Evolutionary conservation across 441 rosid genomes (phyloP).

Genomic region (Mallotus repandus): DNA sequence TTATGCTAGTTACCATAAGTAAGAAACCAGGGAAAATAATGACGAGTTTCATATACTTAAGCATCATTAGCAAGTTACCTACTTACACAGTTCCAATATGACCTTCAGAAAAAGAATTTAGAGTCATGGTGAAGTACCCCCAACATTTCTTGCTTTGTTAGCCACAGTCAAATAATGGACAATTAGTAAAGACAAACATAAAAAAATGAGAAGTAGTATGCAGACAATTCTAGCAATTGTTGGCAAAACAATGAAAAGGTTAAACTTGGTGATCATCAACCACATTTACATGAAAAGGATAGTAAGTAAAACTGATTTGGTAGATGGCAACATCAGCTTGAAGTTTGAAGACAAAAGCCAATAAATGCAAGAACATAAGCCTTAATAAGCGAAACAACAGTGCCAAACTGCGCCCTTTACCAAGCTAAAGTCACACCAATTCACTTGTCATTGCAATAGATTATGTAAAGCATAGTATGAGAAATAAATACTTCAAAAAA

Average conservation of each 20-base stretch:
- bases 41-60: no score
- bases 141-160: background rate
- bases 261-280: no score
- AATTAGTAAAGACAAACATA: background rate
- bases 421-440: background rate
- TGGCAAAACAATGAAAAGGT: background rate
- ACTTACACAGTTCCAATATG: no score
- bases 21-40: background rate
- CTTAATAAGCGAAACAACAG: background rate
- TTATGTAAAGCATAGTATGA: background rate
- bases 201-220: background rate
- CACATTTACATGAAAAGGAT: background rate
- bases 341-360: background rate
- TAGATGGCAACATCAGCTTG: background rate
- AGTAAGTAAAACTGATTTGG: background rate
- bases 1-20: background rate
- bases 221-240: background rate
- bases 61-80: no score
- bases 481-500: background rate
- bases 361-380: constrained; percentile 1
- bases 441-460: background rate
- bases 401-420: background rate
- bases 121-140: no score
- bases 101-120: background rate
- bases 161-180: background rate